Evolutionary conservation across 164 flowering plant genomes (phyloP).

Genomic region (Vitis rotundifolia): DNA sequence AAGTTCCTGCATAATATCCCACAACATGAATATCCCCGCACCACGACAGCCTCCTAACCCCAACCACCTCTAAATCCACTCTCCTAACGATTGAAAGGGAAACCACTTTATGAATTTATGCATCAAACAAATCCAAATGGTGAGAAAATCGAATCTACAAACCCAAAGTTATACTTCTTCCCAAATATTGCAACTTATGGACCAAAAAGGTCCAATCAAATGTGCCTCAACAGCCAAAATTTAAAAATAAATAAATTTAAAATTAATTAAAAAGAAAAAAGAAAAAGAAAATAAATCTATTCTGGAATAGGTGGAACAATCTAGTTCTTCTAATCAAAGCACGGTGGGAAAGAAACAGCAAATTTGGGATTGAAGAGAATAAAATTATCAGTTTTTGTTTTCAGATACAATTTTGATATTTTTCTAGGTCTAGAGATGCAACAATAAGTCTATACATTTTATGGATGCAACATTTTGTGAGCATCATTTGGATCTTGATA

Average conservation of each 20-base stretch:
- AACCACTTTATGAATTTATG: not conserved
- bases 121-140: not conserved
- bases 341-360: no score
- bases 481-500: not conserved
- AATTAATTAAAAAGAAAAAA: no score
- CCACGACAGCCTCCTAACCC: no score
- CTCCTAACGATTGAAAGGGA: not conserved
- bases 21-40: no score
- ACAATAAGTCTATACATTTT: not conserved
- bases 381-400: not conserved
- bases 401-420: not conserved
- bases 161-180: not conserved
- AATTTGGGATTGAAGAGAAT: not conserved
- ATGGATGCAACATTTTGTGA: not conserved
- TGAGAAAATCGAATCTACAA: not conserved
- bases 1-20: not conserved
- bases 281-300: no score
- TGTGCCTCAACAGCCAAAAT: no score
- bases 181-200: no score
- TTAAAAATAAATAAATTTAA: no score
- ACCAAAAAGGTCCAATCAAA: no score
- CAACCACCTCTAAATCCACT: no score
- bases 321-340: no score
- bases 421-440: not conserved
- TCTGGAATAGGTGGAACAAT: no score